A percentile compares a stretch with the other conserved stretches of the same genome.
Evolutionary conservation across 2,329 filamentous ascomycete species (phyloP).

Genomic region (Sporothrix curviconia): DNA sequence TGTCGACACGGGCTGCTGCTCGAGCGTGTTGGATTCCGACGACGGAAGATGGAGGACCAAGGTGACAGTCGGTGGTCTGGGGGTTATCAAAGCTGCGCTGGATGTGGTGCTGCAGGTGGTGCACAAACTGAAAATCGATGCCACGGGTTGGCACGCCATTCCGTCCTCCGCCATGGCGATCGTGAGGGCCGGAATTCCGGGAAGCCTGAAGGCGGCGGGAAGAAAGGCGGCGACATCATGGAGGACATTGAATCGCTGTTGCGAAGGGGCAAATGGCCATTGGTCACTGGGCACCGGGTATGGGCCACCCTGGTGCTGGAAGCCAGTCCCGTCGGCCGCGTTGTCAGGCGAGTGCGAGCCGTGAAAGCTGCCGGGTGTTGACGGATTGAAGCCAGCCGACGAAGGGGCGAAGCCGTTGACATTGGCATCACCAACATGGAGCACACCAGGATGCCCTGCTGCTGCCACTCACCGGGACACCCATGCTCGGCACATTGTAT

Average conservation of each 20-base stretch:
- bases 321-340: not conserved
- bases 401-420: constrained; percentile 18
- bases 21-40: not conserved
- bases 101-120: constrained; percentile 15
- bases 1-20: not conserved
- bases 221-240: constrained; percentile 12
- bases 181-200: not conserved
- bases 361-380: constrained; percentile 55
- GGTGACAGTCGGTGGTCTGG: constrained; percentile 18
- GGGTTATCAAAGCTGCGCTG: constrained; percentile 13
- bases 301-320: not conserved
- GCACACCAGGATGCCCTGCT: constrained; percentile 8
- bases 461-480: constrained; percentile 16
- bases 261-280: constrained; percentile 8
- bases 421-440: constrained; percentile 3
- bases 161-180: not conserved
- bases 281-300: constrained; percentile 6
- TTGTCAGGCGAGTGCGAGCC: constrained; percentile 42
- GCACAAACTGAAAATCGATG: constrained; percentile 13
- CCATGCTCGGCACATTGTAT: constrained; percentile 9
- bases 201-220: constrained; percentile 7
- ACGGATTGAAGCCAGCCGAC: constrained; percentile 42
- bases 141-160: not conserved
- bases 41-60: constrained; percentile 15
- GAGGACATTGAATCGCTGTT: constrained; percentile 5